Evolutionary conservation across 768 basidiomycete genomes (phyloP), one percentile per base, ranked within the genome.

Genomic region (Pisolithus microcarpus): DNA sequence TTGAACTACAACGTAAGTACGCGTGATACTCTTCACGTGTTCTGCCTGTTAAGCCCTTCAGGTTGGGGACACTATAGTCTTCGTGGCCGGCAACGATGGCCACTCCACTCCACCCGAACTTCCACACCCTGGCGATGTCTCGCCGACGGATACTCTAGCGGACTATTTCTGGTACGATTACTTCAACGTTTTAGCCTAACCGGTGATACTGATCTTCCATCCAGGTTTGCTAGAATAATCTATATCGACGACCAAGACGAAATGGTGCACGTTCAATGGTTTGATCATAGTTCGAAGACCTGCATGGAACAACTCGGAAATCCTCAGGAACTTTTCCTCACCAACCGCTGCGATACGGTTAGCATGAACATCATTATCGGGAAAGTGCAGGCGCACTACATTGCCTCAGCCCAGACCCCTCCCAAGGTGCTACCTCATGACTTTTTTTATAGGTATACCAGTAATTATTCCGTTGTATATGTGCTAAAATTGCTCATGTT

Each of bases 181-280:
- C 40, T 36, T 10, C 2, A 6, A 18, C 5, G 10, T 4, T 51
- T 43, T 3, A 39, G 39, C 23, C 42, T 45, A 26, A 39, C n/a
- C 1, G 46, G 16, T 43, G 48, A 10, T 15, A 37, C 21, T 23
- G 16, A 53, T 46, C 26, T 15, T 1, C 51, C 39, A 13, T 42
- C 15, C 56, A 89, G 87, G 86, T 88, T 90, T 64, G 86, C 74
- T 0, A 73, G 72, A 57, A 81, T 91, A 23, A 61, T 82, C 0
- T 77, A 72, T 46, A 75, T 88, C 50, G 63, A 74, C 15, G 66
- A 70, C 31, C 65, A 71, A 15, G 52, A 67, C 5, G 65, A 73
- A 48, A 65, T 52, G 2, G 76, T 78, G 1, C 89, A 91, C 62
- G 65, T 86, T 9, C 85, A 81, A 31, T 91, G 87, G 87, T 78